Percentiles rank a stretch among this genome's conserved stretches.
Conservation (phyloP, 1,139 yeast genomes). For the Taphrina wiesneri region DNA sequence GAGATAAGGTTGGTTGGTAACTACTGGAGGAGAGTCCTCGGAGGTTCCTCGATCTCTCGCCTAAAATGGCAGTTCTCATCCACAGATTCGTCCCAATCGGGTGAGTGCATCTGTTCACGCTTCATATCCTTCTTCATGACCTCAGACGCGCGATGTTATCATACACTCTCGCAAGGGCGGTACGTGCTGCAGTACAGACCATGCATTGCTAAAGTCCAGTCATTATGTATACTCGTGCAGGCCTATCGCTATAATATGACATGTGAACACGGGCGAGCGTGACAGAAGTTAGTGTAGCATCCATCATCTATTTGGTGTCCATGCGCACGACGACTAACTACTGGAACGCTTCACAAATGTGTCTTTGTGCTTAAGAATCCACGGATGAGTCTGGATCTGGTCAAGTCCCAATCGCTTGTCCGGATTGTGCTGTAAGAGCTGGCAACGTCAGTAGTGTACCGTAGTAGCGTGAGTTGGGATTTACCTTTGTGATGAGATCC, state of each 20-base stretch:
- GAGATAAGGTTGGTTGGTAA: no score
- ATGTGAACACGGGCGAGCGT: not conserved
- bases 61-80: not conserved
- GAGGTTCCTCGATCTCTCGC: not conserved
- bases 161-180: no score
- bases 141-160: no score
- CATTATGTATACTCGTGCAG: not conserved
- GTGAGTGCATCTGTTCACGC: not conserved
- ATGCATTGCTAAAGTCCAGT: no score
- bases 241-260: not conserved
- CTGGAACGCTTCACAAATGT: constrained; percentile 31
- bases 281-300: no score
- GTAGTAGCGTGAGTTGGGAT: constrained; percentile 38
- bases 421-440: constrained; percentile 67
- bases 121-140: no score
- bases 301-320: no score
- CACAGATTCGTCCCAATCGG: not conserved
- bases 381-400: constrained; percentile 72
- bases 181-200: no score
- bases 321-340: not conserved
- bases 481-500: constrained; percentile 58
- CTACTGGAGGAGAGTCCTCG: no score
- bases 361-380: constrained; percentile 66
- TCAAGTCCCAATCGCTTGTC: constrained; percentile 60
- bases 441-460: not conserved